Conservation (phyloP, 768 basidiomycete genomes). For the Mrakia frigida region DNA sequence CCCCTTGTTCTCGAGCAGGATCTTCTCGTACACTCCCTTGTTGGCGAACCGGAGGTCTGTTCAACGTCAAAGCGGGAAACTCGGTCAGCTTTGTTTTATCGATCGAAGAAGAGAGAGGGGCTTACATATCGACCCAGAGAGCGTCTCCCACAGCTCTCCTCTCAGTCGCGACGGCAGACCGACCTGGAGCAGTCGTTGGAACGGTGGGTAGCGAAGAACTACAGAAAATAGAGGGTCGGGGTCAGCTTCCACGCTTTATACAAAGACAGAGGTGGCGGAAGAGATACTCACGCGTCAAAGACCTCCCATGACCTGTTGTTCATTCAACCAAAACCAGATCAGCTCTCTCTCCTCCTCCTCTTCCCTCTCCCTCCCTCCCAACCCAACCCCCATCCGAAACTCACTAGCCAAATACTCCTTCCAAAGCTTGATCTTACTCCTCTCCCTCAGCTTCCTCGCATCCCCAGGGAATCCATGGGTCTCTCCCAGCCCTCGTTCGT, state of each 20-base stretch:
- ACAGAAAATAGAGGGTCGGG: not conserved
- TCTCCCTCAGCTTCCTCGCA: constrained; percentile 44
- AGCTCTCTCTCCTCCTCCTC: constrained; percentile 18
- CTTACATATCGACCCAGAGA: constrained; percentile 78
- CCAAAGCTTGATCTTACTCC: constrained; percentile 87
- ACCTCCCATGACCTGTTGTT: constrained; percentile 74
- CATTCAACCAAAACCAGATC: not conserved
- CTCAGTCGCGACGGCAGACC: constrained; percentile 89
- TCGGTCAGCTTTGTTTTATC: no score
- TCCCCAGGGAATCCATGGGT: constrained; percentile 46
- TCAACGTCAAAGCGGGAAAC: not conserved
- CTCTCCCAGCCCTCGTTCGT: constrained; percentile 44
- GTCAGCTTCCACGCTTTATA: no score
- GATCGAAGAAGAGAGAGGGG: constrained; percentile 7
- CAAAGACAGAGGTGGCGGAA: not conserved
- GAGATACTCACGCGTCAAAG: constrained; percentile 59
- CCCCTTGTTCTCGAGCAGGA: constrained; percentile 72
- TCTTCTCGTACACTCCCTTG: constrained; percentile 70
- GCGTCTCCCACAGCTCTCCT: constrained; percentile 96
- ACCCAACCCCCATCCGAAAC: constrained; percentile 33
- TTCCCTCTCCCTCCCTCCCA: not conserved
- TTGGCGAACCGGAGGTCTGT: constrained; percentile 71
- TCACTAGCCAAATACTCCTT: constrained; percentile 73
- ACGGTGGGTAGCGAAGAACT: constrained; percentile 87
- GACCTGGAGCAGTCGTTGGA: constrained; percentile 94